A percentile compares a stretch with the other conserved stretches of the same genome.
Evolutionary conservation across 2,329 filamentous ascomycete species (phyloP).

Genomic region (Huntiella savannae): DNA sequence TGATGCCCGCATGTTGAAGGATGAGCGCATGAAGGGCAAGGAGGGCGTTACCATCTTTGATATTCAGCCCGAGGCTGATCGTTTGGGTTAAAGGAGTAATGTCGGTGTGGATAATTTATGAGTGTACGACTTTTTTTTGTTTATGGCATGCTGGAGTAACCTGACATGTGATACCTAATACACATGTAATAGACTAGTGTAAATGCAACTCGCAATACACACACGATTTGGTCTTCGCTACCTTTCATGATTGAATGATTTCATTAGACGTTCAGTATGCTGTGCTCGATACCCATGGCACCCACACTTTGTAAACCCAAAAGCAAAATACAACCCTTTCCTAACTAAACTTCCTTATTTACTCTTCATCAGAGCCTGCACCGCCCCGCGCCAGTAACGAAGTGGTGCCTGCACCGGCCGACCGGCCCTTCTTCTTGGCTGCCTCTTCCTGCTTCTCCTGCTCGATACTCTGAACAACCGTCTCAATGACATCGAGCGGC

Average conservation of each 20-base stretch:
- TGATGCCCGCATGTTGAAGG: constrained; percentile 80
- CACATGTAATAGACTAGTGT: no score
- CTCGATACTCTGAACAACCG: constrained; percentile 96
- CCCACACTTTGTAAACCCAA: background rate
- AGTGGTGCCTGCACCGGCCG: constrained; percentile 48
- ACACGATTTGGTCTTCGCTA: no score
- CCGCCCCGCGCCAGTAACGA: constrained; percentile 52
- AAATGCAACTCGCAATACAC: no score
- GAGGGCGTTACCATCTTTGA: constrained; percentile 52
- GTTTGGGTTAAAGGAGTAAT: constrained; percentile 40
- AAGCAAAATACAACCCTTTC: background rate
- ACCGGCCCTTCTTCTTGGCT: constrained; percentile 81
- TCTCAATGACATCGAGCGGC: constrained; percentile 87
- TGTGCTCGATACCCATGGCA: constrained; percentile 13
- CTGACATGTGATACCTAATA: no score
- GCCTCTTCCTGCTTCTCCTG: constrained; percentile 98
- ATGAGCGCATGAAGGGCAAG: constrained; percentile 53
- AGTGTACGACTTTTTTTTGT: constrained; percentile 7
- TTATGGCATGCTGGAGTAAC: background rate
- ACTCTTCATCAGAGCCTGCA: constrained; percentile 5
- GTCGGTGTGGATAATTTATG: constrained; percentile 4
- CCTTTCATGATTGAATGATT: background rate
- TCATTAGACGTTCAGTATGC: constrained; percentile 10
- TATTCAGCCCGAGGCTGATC: constrained; percentile 53
- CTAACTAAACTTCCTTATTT: background rate